Conservation (phyloP, 495 filamentous ascomycete genomes). For the Hyaloscypha hepaticicola region DNA sequence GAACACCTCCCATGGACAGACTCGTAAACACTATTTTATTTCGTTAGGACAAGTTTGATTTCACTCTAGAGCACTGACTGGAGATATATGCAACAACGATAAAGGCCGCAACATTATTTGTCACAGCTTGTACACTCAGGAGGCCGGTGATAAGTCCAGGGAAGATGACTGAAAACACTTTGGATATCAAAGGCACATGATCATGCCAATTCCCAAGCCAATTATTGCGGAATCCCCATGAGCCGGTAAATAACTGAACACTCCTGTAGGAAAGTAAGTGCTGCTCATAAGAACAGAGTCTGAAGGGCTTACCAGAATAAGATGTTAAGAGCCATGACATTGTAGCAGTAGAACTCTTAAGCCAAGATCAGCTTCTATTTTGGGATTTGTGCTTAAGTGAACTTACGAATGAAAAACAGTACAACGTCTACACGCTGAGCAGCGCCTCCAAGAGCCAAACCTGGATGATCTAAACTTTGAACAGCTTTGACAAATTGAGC, state of each 20-base stretch:
- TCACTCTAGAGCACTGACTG: slow-evolving; percentile 34
- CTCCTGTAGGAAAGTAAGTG: slow-evolving; percentile 35
- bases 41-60: background rate
- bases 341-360: slow-evolving; percentile 50
- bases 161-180: slow-evolving; percentile 36
- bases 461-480: slow-evolving; percentile 38
- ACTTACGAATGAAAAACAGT: slow-evolving; percentile 48
- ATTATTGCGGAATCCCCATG: slow-evolving; percentile 21
- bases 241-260: slow-evolving; percentile 34
- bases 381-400: background rate
- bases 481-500: slow-evolving; percentile 40
- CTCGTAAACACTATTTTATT: slow-evolving; percentile 40
- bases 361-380: background rate
- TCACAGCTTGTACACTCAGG: slow-evolving; percentile 34
- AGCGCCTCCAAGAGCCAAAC: slow-evolving; percentile 46
- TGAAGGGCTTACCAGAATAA: slow-evolving; percentile 38
- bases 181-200: slow-evolving; percentile 36
- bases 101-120: slow-evolving; percentile 34
- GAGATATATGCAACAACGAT: slow-evolving; percentile 42
- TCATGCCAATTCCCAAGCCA: slow-evolving; percentile 29
- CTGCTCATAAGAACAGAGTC: background rate
- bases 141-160: slow-evolving; percentile 40
- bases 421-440: slow-evolving; percentile 43
- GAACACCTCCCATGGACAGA: slow-evolving; percentile 39
- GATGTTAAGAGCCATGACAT: slow-evolving; percentile 46